Evolutionary conservation across 306 rosid species (phyloP).

Genomic region (Lathyrus sativus): DNA sequence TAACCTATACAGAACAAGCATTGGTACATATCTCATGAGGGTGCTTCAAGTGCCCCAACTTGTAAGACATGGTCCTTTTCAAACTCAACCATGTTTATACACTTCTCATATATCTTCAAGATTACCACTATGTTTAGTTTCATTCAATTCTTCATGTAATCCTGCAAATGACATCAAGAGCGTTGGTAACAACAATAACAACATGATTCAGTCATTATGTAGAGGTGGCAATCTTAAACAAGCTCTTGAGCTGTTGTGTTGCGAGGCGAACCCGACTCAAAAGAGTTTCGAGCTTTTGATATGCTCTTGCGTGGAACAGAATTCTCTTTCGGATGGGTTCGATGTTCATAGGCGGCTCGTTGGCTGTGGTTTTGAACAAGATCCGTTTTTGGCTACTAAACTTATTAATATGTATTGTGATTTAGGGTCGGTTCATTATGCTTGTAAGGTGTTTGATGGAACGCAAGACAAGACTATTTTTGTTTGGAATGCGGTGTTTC

Average conservation of each 20-base stretch:
- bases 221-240: conserved; percentile 72
- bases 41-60: conserved; percentile 55
- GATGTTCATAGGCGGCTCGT: conserved; percentile 61
- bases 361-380: conserved; percentile 61
- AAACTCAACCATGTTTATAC: conserved; percentile 33
- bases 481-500: conserved; percentile 87
- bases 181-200: conserved; percentile 40
- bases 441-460: conserved; percentile 73
- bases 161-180: conserved; percentile 24
- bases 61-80: conserved; percentile 41
- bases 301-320: conserved; percentile 60
- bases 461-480: conserved; percentile 70
- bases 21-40: conserved; percentile 56
- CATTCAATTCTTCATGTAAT: conserved; percentile 48
- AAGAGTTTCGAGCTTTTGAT: conserved; percentile 75
- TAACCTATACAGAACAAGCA: conserved; percentile 9
- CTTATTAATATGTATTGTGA: conserved; percentile 82
- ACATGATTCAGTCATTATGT: conserved; percentile 72
- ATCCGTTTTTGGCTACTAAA: conserved; percentile 84
- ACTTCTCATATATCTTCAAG: conserved; percentile 34
- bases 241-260: conserved; percentile 64
- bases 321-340: conserved; percentile 65
- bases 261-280: conserved; percentile 70
- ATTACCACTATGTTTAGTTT: conserved; percentile 45
- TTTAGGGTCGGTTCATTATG: conserved; percentile 64